Base-by-base conservation (phyloP, 352 stramenopile genomes). In the Pythium dissotocum region DNA sequence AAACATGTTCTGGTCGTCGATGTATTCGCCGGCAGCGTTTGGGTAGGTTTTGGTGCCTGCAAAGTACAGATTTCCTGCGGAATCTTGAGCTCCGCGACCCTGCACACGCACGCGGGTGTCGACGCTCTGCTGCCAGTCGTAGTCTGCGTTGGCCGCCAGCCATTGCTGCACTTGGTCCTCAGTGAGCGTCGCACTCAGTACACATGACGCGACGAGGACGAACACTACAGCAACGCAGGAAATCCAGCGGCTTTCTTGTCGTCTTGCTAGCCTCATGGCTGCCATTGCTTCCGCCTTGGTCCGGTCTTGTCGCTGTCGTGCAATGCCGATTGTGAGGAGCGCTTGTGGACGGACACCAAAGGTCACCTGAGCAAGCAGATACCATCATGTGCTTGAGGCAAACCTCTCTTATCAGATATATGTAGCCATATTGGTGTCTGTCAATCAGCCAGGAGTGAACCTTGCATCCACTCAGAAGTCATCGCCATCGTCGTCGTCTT, bases 401-500 rank as follows among this genome's bases (percentile, higher is more conserved):
- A 61, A 52, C 64, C 32, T 70, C 56, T 53, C 46, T 51, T 65
- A 70, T 61, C 30, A 51, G 18, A 58, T 65, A 51, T 62, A 70
- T 70, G 57, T 65, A 70, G 32, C 64, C 64, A 70, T 70, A 28
- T 56, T 55, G 32, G 32, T 30, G 24, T 38, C 24, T 57, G 26
- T 24, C n/a, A 40, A 24, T 12, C 14, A 26, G 53, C 53, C 26
- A 58, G 13, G 7, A 14, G 6, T 16, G 36, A 24, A 24, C 21
- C 28, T 30, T 30, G 28, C 38, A 5, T 44, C 1, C 36, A 38
- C 48, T 64, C 53, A 71, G 24, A 49, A 71, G 49, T 76, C 59
- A 14, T 89, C 82, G 6, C 76, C 72, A 58, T 91, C 84, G 61
- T 90, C 83, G 36, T 89, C 81, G 38, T 78, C 89, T 53, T 89